These are phyloP conservation scores for Cucurbita maxima DNA, from an alignment of 306 rosid species.

Conservation along the genomic window DNA sequence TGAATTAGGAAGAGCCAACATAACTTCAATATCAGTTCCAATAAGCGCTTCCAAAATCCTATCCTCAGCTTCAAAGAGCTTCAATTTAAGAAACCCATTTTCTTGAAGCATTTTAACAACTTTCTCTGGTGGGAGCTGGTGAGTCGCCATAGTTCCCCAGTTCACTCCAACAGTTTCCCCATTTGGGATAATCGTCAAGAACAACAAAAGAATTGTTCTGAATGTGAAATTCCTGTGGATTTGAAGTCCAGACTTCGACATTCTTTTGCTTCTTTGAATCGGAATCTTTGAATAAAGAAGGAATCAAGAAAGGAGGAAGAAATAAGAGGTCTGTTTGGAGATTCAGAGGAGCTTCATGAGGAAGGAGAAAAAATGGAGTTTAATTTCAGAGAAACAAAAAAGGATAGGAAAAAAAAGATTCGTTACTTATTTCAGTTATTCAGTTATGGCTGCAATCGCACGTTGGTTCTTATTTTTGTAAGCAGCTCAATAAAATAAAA, in stretches of 20 bases:
- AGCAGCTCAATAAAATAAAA: not conserved
- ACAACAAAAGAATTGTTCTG: constrained; percentile 16
- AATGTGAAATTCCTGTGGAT: not conserved
- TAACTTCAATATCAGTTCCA: constrained; percentile 69
- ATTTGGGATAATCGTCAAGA: constrained; percentile 13
- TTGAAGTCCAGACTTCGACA: constrained; percentile 27
- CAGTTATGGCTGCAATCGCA: constrained; percentile 30
- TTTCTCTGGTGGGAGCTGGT: constrained; percentile 50
- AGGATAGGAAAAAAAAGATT: constrained; percentile 25
- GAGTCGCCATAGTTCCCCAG: constrained; percentile 88
- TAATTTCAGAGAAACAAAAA: constrained; percentile 5
- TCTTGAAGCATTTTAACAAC: constrained; percentile 61
- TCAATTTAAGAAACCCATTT: constrained; percentile 55
- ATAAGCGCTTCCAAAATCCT: constrained; percentile 54
- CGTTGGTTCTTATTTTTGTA: not conserved
- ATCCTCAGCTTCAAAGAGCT: constrained; percentile 78
- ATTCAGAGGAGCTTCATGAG: constrained; percentile 24
- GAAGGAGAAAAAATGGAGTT: constrained; percentile 16
- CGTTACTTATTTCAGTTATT: constrained; percentile 71
- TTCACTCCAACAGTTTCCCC: constrained; percentile 56
- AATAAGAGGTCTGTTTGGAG: constrained; percentile 1
- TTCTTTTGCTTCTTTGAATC: constrained; percentile 14
- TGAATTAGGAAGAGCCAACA: constrained; percentile 70
- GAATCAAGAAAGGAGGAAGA: constrained; percentile 19
- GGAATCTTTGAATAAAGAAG: constrained; percentile 18